Evolutionary conservation across 306 rosid species (phyloP).

Genomic region (Cotoneaster glaucophyllus): DNA sequence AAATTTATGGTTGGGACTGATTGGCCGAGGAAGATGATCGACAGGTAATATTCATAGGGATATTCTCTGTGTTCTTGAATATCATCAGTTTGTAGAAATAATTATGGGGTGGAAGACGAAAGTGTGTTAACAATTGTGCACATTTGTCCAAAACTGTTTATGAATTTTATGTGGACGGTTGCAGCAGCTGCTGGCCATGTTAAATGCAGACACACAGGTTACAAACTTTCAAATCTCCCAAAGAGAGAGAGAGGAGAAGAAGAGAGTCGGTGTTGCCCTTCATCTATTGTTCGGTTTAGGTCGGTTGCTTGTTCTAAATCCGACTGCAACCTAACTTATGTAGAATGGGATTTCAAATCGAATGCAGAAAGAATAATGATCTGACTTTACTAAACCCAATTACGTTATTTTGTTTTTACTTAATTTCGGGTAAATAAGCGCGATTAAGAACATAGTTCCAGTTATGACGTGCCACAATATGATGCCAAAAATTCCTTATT

Average conservation of each 20-base stretch:
- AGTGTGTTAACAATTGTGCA: background rate
- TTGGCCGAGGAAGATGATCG: background rate
- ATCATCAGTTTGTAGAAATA: background rate
- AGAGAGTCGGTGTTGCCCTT: background rate
- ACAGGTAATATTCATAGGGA: background rate
- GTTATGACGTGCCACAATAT: background rate
- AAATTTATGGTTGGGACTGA: background rate
- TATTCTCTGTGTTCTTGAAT: background rate
- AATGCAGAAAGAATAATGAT: background rate
- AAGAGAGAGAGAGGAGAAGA: background rate
- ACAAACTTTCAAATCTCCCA: background rate
- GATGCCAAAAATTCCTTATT: background rate
- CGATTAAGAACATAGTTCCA: background rate
- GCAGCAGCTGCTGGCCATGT: background rate
- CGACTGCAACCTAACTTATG: background rate
- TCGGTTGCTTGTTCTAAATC: background rate
- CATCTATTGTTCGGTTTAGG: background rate
- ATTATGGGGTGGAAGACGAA: background rate
- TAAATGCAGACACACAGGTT: background rate
- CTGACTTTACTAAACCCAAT: background rate
- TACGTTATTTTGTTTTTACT: too few species aligned
- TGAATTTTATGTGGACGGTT: constrained; percentile 20
- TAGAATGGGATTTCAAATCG: background rate
- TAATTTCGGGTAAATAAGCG: too few species aligned
- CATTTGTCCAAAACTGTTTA: background rate